A percentile compares a stretch with the other conserved stretches of the same genome.
Evolutionary conservation across 805 yeast genomes (phyloP).

Genomic region (Schwanniomyces sp.): DNA sequence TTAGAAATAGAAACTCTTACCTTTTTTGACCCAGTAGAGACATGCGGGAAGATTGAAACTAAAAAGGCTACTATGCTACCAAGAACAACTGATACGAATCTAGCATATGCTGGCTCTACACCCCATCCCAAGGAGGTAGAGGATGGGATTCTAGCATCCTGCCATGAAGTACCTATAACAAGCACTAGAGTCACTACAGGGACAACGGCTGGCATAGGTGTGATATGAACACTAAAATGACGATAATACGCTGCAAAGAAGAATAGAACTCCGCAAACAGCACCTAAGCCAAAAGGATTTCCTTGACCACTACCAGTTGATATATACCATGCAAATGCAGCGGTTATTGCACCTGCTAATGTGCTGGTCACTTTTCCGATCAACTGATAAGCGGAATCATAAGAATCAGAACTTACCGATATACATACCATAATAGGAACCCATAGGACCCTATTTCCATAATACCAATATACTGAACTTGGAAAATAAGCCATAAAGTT

Average conservation of each 20-base stretch:
- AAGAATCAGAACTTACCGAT: conserved; percentile 2
- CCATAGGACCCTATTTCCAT: conserved; percentile 3
- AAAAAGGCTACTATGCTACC: conserved; percentile 31
- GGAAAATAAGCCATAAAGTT: conserved; percentile 1
- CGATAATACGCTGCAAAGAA: conserved; percentile 23
- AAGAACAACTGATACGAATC: conserved; percentile 27
- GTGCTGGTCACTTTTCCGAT: background rate
- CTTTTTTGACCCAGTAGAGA: conserved; percentile 25
- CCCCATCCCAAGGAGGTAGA: conserved; percentile 27
- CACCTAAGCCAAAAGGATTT: conserved; percentile 31
- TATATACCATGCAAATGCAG: conserved; percentile 30
- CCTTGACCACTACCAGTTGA: conserved; percentile 30
- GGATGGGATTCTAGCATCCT: conserved; percentile 15
- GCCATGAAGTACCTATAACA: conserved; percentile 35
- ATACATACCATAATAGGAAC: conserved; percentile 3
- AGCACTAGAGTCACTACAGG: conserved; percentile 25
- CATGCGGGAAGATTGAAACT: conserved; percentile 29
- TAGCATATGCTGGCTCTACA: conserved; percentile 21
- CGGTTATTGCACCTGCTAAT: conserved; percentile 1
- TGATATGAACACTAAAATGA: conserved; percentile 28
- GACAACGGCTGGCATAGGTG: conserved; percentile 26
- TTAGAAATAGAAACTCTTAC: conserved; percentile 22
- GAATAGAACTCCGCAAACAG: conserved; percentile 25
- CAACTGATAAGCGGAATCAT: background rate
- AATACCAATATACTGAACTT: background rate